Conservation (phyloP, 2,329 filamentous ascomycete species). For the Xylaria arbuscula region DNA sequence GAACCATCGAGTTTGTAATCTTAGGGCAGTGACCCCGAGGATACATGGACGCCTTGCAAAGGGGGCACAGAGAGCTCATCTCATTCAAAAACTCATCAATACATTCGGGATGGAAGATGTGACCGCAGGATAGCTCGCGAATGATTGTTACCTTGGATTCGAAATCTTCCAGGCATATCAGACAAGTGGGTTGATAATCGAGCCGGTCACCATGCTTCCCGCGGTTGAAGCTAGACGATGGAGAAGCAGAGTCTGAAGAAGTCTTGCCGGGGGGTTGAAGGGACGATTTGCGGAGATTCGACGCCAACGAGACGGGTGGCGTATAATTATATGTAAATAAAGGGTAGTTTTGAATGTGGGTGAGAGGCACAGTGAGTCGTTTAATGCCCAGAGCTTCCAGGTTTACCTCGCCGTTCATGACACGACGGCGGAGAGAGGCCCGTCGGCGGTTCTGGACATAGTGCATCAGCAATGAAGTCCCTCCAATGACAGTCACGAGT, state of each 20-base stretch:
- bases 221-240: conserved; percentile 31
- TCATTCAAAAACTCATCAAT: conserved; percentile 85
- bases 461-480: conserved; percentile 79
- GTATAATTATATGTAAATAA: conserved; percentile 79
- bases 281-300: conserved; percentile 48
- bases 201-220: conserved; percentile 57
- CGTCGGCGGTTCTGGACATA: conserved; percentile 78
- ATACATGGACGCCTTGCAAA: conserved; percentile 87
- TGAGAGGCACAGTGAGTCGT: conserved; percentile 78
- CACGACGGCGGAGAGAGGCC: conserved; percentile 72
- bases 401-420: conserved; percentile 83
- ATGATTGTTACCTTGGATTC: conserved; percentile 76
- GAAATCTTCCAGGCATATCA: conserved; percentile 91
- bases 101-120: conserved; percentile 93
- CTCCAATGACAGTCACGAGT: conserved; percentile 73
- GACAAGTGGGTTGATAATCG: conserved; percentile 82
- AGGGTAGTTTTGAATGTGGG: conserved; percentile 78
- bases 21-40: conserved; percentile 74
- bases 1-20: conserved; percentile 88
- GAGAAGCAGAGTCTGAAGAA: conserved; percentile 29
- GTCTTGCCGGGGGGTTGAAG: conserved; percentile 40
- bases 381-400: conserved; percentile 88
- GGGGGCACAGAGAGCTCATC: conserved; percentile 86
- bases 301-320: conserved; percentile 56
- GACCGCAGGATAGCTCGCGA: conserved; percentile 86